A percentile compares a stretch with the other conserved stretches of the same genome.
Evolutionary conservation across 257 asterid genomes (phyloP).

Genomic region (Fraxinus excelsior): DNA sequence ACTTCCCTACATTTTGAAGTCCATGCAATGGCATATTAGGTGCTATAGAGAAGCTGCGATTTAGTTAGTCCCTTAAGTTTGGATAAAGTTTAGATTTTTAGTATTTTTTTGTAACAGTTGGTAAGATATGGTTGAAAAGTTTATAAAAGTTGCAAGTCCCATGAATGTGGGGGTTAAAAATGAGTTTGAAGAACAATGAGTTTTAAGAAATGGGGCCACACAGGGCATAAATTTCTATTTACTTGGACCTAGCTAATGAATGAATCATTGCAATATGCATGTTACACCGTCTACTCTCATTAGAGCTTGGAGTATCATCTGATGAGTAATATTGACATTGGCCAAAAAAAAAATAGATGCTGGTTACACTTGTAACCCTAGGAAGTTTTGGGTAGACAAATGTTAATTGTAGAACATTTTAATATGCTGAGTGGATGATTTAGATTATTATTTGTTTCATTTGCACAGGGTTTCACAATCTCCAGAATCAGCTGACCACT

Average conservation of each 20-base stretch:
- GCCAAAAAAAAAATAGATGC: not conserved
- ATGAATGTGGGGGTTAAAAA: no score
- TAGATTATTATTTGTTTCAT: constrained; percentile 29
- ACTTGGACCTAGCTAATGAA: not conserved
- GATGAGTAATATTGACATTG: not conserved
- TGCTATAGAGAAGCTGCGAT: not conserved
- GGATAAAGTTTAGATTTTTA: no score
- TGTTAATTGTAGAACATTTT: not conserved
- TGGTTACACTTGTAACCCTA: not conserved
- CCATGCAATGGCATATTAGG: not conserved
- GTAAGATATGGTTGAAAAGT: no score
- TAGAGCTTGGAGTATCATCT: constrained; percentile 5
- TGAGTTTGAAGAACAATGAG: no score
- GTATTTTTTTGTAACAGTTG: no score
- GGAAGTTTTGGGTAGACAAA: constrained; percentile 4
- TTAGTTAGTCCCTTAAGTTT: not conserved
- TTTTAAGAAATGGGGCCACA: no score
- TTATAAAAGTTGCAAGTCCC: no score
- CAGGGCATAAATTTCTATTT: not conserved
- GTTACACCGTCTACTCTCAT: not conserved
- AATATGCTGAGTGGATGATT: constrained; percentile 15
- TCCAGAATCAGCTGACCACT: constrained; percentile 55
- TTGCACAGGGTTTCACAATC: constrained; percentile 59
- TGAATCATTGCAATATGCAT: not conserved
- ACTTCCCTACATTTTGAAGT: not conserved